Evolutionary conservation across 805 yeast genomes (phyloP), one percentile per base, ranked within the genome.

Genomic region (Sugiyamaella mastotermitis): DNA sequence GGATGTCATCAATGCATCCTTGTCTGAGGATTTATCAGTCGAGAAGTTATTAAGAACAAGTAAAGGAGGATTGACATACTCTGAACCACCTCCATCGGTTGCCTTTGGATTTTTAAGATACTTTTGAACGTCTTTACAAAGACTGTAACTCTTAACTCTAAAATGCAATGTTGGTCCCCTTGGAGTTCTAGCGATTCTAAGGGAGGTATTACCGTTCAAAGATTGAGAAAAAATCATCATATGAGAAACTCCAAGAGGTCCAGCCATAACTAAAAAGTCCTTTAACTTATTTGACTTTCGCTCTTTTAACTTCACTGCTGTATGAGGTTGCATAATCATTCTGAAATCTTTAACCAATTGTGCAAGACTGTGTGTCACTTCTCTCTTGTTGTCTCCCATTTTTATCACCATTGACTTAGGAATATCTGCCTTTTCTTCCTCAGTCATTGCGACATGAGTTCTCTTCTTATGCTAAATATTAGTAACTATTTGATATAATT

Each of bases 391-490:
- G 11, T 74, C 66, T 1, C 97, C 97, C 38, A 87, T 72, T 52
- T 92, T 78, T 47, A 92, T 72, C 38, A 92, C 97, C 96, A 92
- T 88, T 1, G 97, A 87, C 53, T 83, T 75, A 15, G 98, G 97
- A 45, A 86, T 76, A 52, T 76, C 78, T 35, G 79, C 78, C 33
- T 65, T 62, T 42, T 80, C 85, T 49, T 80, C 94, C 46, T 75
- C 80, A 18, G 75, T 65, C 23, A 64, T 63, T 44, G 71, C 71
- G 35, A 68, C 82, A 58, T 88, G 97, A 11, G 97, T 90, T 74
- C 96, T 81, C 58, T 78, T 83, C 65, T 87, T 88, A 40, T 69
- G 72, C 73, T 74, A 40, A 15, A 11, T n/a, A 24, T 18, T 19
- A 36, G 27, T 5, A 21, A 51, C 46, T 51, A 46, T 50, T 47